These are phyloP conservation scores for Euphrasia confusa DNA, from an alignment of 257 asterid species.

Conservation along the genomic window DNA sequence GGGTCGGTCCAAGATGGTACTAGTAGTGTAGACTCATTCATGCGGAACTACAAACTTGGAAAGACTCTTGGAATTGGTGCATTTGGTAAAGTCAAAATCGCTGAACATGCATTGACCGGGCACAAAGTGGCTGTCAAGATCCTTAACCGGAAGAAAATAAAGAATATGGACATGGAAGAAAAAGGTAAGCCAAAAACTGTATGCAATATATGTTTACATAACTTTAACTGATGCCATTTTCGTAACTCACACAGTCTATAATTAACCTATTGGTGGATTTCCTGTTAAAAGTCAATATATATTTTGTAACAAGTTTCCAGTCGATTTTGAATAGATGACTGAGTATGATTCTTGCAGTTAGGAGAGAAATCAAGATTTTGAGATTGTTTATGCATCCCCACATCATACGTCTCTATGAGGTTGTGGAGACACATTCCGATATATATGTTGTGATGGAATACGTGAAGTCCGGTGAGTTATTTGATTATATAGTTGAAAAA, in stretches of 20 bases:
- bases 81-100: conserved; percentile 84
- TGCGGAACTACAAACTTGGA: conserved; percentile 80
- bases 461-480: conserved; percentile 84
- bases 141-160: conserved; percentile 78
- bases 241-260: conserved; percentile 7
- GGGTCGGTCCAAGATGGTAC: conserved; percentile 46
- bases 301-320: too few species aligned
- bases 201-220: conserved; percentile 38
- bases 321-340: neutral
- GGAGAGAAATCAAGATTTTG: conserved; percentile 86
- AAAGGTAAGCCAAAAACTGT: conserved; percentile 49
- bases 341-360: conserved; percentile 50
- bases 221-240: conserved; percentile 8
- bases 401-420: conserved; percentile 90
- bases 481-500: conserved; percentile 91
- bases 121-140: conserved; percentile 91
- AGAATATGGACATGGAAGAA: conserved; percentile 93
- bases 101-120: conserved; percentile 73
- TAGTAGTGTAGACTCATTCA: conserved; percentile 58
- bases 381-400: conserved; percentile 93
- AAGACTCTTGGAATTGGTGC: conserved; percentile 92
- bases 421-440: conserved; percentile 84
- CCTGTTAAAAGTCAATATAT: neutral
- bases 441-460: conserved; percentile 91
- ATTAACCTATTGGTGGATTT: neutral